These are phyloP conservation scores for Inga leiocalycina DNA, from an alignment of 306 rosid genomes.

Conservation along the genomic window DNA sequence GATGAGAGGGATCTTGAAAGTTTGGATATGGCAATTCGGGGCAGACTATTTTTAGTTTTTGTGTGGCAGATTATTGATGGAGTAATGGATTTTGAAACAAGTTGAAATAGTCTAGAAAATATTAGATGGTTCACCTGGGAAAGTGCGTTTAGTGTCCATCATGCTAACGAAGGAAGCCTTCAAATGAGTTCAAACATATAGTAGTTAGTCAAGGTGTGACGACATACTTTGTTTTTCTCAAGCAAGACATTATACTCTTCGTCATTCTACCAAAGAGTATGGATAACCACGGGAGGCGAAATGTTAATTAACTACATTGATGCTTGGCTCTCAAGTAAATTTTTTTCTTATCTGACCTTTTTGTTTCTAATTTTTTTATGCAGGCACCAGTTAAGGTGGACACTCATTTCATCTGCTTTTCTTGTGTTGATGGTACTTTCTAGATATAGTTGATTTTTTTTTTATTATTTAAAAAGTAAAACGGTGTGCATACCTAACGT, in stretches of 20 bases:
- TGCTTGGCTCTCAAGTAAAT: neutral
- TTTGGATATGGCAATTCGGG: neutral
- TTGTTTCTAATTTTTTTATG: neutral
- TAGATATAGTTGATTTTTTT: neutral
- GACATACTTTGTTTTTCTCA: neutral
- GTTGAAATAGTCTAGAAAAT: neutral
- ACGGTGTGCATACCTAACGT: neutral
- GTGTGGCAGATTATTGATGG: neutral
- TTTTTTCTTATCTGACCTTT: conserved; percentile 3
- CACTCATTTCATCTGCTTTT: conserved; percentile 77
- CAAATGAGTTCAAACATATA: too few species aligned
- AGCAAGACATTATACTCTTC: neutral
- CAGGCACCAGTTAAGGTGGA: conserved; percentile 66
- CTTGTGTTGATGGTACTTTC: conserved; percentile 65
- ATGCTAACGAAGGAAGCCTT: neutral
- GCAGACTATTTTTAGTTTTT: neutral
- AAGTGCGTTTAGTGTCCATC: neutral
- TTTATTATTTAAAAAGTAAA: neutral
- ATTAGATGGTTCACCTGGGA: neutral
- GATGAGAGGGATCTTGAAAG: neutral
- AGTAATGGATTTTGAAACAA: neutral
- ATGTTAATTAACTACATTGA: neutral
- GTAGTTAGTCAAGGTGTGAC: neutral
- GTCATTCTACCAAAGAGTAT: neutral
- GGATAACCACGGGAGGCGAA: neutral